Base-by-base conservation (phyloP, 345 rosid species). In the Lepidium sativum region DNA sequence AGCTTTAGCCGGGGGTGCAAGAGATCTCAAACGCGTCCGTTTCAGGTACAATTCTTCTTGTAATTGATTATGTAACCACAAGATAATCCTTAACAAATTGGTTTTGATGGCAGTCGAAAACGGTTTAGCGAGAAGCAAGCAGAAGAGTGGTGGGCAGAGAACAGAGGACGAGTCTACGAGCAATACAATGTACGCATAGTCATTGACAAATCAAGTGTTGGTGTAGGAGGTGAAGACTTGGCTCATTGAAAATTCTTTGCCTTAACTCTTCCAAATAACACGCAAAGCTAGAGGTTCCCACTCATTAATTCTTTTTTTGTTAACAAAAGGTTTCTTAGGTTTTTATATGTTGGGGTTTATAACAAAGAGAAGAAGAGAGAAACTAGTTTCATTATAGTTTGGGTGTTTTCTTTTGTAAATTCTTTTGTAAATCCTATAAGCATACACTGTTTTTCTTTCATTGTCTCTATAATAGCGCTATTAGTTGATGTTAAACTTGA, bases 1-100 rank as follows among this genome's bases (percentile, higher is more conserved):
- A 37, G 85, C 95, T 37, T 86, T 91, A 20, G 82, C 88, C 0
- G 96, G 95, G 57, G 86, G 75, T 43, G 83, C 85, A 3, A 67
- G 69, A 77, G 99, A 95, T 85, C 95, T 95, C 49, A 91, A 95
- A 77, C 91, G 97, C 48, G 99, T 95, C 58, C 97, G 99, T 69
- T 95, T 95, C 86, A 95, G 99, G 97, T 95, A 80, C 40, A 40
- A 1, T 35, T 50, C 31, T 6, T 31, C 42, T 31, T 56, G 6
- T 6, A 9, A 34, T 35, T 54, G 9, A 13, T 47, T 38, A 60
- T 41, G 44, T 40, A 56, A 40, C 23, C 39, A 27, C 31, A 32
- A 8, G 12, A 33, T 62, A 37, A 53, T 2, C 2, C 0, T 27
- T 27, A 27, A 27, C 34, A 62, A 33, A 23, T 27, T 56, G 44